Conservation (phyloP, 2,329 filamentous ascomycete genomes). For the Colletotrichum cereale region DNA sequence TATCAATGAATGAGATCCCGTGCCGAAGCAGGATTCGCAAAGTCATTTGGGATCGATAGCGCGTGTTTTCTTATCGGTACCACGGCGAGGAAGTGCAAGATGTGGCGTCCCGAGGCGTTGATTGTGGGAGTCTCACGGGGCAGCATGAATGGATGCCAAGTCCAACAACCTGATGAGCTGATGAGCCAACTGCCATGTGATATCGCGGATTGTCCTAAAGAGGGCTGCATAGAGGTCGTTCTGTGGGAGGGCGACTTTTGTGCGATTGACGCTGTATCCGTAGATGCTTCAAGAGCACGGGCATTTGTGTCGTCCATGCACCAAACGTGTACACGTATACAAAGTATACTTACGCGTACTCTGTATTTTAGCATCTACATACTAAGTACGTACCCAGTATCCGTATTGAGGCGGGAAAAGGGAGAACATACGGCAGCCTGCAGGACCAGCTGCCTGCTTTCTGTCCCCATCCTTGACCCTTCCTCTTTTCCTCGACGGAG, state of each 20-base stretch:
- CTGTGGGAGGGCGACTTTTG: background rate
- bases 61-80: background rate
- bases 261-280: too few species aligned
- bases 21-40: too few species aligned
- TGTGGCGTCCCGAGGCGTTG: background rate
- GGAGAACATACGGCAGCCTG: too few species aligned
- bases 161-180: background rate
- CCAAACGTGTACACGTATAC: too few species aligned
- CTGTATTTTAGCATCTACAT: too few species aligned
- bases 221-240: constrained; percentile 18
- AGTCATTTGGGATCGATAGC: background rate
- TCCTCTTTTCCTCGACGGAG: background rate
- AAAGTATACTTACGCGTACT: too few species aligned
- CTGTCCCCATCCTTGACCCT: too few species aligned
- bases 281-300: background rate
- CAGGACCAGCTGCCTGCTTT: too few species aligned
- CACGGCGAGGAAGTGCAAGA: background rate
- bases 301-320: background rate
- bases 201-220: background rate
- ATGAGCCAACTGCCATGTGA: background rate
- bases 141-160: background rate
- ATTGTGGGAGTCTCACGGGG: background rate
- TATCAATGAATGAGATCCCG: background rate
- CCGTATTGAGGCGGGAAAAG: background rate
- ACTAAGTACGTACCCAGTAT: too few species aligned